Evolutionary conservation across 352 stramenopile species (phyloP).

Genomic region (Globisporangium ultimum): DNA sequence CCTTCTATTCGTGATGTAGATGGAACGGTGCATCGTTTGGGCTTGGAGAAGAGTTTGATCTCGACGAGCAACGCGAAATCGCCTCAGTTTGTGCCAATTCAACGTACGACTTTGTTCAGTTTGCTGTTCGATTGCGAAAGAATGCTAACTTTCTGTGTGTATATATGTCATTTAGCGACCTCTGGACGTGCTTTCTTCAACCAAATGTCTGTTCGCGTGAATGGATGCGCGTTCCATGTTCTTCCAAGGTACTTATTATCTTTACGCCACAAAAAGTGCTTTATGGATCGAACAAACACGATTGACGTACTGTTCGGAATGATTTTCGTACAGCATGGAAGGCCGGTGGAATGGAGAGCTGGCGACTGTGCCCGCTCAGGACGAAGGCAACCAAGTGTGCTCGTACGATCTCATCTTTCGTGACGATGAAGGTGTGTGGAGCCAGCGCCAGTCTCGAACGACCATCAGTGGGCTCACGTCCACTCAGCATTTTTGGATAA

Average conservation of each 20-base stretch:
- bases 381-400: conserved; percentile 83
- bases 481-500: conserved; percentile 89
- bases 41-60: conserved; percentile 84
- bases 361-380: conserved; percentile 58
- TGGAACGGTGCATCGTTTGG: conserved; percentile 76
- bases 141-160: background rate
- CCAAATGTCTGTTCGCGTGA: conserved; percentile 83
- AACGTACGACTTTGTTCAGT: conserved; percentile 19
- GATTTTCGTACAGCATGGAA: conserved; percentile 48
- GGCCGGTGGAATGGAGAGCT: conserved; percentile 86
- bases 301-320: background rate
- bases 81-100: conserved; percentile 58
- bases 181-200: conserved; percentile 79
- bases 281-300: background rate
- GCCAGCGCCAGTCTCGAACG: conserved; percentile 79
- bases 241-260: conserved; percentile 40
- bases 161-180: conserved; percentile 5
- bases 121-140: background rate
- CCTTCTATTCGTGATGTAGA: conserved; percentile 22
- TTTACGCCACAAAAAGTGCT: background rate
- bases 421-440: conserved; percentile 84
- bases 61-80: conserved; percentile 45
- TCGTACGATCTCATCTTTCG: conserved; percentile 83
- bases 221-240: conserved; percentile 83
- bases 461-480: conserved; percentile 84